phyloP scores from a whole-genome alignment of 2,329 filamentous ascomycete species.

The Emydomyces testavorans region DNA sequence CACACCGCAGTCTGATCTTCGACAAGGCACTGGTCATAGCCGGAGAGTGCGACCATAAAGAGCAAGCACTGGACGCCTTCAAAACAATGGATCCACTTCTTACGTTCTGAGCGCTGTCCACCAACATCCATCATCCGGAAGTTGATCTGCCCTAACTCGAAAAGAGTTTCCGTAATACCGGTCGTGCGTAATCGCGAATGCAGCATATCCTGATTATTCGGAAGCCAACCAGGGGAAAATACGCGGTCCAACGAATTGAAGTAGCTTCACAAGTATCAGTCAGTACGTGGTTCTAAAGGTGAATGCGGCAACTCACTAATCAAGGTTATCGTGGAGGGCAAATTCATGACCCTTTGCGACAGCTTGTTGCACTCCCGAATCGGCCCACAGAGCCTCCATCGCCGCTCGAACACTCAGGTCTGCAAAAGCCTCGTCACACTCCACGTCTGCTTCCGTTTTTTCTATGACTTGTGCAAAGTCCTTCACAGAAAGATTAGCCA shows the following conservation, averaged over 20 bases:
- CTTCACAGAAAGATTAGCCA: conserved; percentile 35
- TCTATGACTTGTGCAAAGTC: conserved; percentile 66
- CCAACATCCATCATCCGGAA: conserved; percentile 97
- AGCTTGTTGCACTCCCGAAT: conserved; percentile 72
- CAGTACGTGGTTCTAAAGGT: not conserved
- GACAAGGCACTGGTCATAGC: conserved; percentile 90
- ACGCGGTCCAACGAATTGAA: conserved; percentile 66
- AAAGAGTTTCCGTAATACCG: conserved; percentile 89
- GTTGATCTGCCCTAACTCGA: conserved; percentile 80
- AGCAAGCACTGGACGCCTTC: conserved; percentile 86
- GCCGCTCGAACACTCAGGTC: conserved; percentile 51
- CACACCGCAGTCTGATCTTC: conserved; percentile 92
- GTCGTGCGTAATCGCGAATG: conserved; percentile 84
- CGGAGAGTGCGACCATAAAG: conserved; percentile 89
- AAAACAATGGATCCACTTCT: conserved; percentile 97
- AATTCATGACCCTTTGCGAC: conserved; percentile 93
- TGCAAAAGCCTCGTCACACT: conserved; percentile 68
- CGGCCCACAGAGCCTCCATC: conserved; percentile 73
- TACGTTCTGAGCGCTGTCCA: conserved; percentile 81
- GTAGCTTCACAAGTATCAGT: conserved; percentile 49
- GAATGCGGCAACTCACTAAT: conserved; percentile 55
- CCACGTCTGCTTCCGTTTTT: conserved; percentile 64
- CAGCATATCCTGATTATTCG: conserved; percentile 87
- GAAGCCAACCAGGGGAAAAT: conserved; percentile 67
- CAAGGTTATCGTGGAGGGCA: conserved; percentile 86